Percentiles rank a stretch among this genome's conserved stretches.
phyloP scores from a whole-genome alignment of 768 basidiomycete genomes.

The Termitomyces sp. region DNA sequence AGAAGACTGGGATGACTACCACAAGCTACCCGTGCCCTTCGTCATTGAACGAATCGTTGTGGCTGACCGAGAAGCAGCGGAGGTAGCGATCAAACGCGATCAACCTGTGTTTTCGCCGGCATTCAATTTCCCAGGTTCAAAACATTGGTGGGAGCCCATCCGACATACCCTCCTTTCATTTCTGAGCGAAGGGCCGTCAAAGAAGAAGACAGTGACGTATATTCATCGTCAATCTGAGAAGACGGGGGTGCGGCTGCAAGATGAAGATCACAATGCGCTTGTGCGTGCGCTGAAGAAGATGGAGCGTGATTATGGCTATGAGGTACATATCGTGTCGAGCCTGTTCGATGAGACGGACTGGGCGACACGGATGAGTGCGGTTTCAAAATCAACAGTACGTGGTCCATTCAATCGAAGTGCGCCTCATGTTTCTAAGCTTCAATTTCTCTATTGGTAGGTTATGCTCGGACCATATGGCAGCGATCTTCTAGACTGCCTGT shows the following conservation, averaged over 20 bases:
- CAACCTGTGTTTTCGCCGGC: conserved; percentile 42
- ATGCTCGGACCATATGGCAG: conserved; percentile 57
- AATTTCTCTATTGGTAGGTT: conserved; percentile 34
- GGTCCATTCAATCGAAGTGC: neutral
- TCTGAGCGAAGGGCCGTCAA: conserved; percentile 31
- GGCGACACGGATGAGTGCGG: conserved; percentile 59
- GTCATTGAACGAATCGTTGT: conserved; percentile 74
- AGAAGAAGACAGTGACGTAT: conserved; percentile 58
- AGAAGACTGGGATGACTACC: conserved; percentile 78
- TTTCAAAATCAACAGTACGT: conserved; percentile 67
- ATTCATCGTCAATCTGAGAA: conserved; percentile 57
- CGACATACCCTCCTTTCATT: conserved; percentile 39
- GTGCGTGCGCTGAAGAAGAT: conserved; percentile 54
- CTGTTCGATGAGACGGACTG: conserved; percentile 48
- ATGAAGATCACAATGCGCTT: conserved; percentile 57
- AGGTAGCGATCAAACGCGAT: conserved; percentile 19
- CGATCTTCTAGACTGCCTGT: conserved; percentile 65
- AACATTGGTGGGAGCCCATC: conserved; percentile 70
- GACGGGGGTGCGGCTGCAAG: conserved; percentile 45
- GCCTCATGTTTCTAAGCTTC: conserved; percentile 7
- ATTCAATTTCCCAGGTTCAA: conserved; percentile 40
- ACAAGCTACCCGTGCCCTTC: conserved; percentile 64
- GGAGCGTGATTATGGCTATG: conserved; percentile 47
- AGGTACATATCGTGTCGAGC: conserved; percentile 52
- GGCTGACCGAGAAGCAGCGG: conserved; percentile 70